These are phyloP conservation scores for Ceratocystis cacaofunesta DNA, from an alignment of 2,329 filamentous ascomycete species.

Conservation along the genomic window DNA sequence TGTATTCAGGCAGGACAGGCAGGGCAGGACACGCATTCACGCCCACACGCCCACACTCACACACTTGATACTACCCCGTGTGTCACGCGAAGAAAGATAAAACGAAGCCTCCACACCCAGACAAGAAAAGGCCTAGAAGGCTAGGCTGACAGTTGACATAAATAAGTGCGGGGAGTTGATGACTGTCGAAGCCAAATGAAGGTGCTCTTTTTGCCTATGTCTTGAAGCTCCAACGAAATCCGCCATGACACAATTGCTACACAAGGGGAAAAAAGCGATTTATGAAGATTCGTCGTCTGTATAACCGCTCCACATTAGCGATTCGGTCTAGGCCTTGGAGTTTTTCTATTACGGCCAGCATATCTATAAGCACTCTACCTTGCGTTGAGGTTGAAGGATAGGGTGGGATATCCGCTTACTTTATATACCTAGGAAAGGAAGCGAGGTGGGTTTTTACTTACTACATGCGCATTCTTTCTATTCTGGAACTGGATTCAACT, in stretches of 20 bases:
- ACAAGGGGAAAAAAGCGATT: background rate
- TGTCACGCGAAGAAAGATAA: background rate
- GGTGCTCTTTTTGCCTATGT: background rate
- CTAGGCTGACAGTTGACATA: conserved; percentile 1
- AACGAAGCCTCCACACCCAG: background rate
- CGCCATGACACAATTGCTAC: conserved; percentile 4
- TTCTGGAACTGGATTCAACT: no score
- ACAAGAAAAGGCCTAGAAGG: conserved; percentile 4
- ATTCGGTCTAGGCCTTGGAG: background rate
- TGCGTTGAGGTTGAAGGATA: background rate
- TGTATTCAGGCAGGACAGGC: no score
- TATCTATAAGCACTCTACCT: background rate
- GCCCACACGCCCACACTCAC: background rate
- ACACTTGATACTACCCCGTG: background rate
- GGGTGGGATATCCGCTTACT: background rate
- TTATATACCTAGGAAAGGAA: background rate
- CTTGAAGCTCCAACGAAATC: background rate
- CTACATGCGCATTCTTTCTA: no score
- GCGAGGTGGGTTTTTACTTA: background rate
- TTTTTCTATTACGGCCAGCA: background rate
- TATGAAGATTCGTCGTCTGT: background rate
- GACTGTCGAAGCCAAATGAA: background rate
- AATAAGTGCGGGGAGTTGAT: background rate
- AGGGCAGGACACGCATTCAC: no score
- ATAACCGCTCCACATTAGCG: background rate